Percentiles rank a stretch among this genome's conserved stretches.
Evolutionary conservation across 2,329 filamentous ascomycete genomes (phyloP).

Genomic region (Epichloe uncinata): DNA sequence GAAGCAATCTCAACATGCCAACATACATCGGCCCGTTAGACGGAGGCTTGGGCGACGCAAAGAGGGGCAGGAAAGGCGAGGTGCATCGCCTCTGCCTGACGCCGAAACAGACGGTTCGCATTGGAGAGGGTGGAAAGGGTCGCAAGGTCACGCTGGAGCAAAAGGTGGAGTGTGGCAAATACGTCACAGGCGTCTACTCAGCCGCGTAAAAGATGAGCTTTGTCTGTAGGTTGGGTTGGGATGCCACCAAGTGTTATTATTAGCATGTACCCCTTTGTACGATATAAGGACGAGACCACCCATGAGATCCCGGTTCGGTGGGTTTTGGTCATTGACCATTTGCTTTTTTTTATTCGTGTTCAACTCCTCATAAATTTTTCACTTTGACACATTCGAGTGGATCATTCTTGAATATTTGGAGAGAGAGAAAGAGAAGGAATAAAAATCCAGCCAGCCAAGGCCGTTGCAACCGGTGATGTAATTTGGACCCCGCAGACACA

Average conservation of each 20-base stretch:
- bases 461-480: not conserved
- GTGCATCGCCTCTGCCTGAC: constrained; percentile 70
- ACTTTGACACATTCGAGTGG: too few species aligned
- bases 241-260: not conserved
- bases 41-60: constrained; percentile 40
- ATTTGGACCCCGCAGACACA: not conserved
- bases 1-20: constrained; percentile 66
- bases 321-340: too few species aligned
- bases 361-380: too few species aligned
- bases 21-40: constrained; percentile 70
- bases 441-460: not conserved
- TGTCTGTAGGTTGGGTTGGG: not conserved
- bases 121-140: constrained; percentile 46
- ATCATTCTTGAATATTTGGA: too few species aligned
- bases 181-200: constrained; percentile 75
- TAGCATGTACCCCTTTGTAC: not conserved
- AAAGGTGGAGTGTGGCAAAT: constrained; percentile 73
- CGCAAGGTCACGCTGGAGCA: constrained; percentile 69
- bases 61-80: constrained; percentile 46
- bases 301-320: too few species aligned
- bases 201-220: constrained; percentile 24
- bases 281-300: not conserved
- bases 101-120: constrained; percentile 54
- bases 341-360: too few species aligned
- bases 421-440: not conserved